These are phyloP conservation scores for Rhexocercosporidium sp. DNA, from an alignment of 2,329 filamentous ascomycete species.

Conservation along the genomic window DNA sequence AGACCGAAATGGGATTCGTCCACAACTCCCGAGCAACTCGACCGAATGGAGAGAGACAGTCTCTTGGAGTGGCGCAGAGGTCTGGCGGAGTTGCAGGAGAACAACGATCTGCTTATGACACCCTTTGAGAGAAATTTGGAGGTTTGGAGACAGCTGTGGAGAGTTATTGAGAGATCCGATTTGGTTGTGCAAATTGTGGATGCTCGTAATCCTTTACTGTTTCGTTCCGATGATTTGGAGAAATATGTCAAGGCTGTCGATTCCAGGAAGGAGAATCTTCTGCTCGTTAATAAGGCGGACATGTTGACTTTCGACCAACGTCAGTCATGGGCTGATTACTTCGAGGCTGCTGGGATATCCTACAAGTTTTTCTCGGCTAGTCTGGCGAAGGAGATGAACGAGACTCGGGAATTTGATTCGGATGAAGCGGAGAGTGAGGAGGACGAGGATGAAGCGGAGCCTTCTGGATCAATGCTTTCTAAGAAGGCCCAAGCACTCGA, in stretches of 20 bases:
- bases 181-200: slow-evolving; percentile 98
- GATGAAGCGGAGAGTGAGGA: slow-evolving; percentile 47
- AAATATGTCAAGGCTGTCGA: slow-evolving; percentile 94
- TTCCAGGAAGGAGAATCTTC: slow-evolving; percentile 82
- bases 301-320: slow-evolving; percentile 95
- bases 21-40: slow-evolving; percentile 84
- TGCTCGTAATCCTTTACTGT: slow-evolving; percentile 90
- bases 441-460: slow-evolving; percentile 20
- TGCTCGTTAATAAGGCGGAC: slow-evolving; percentile 98
- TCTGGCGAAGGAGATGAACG: slow-evolving; percentile 87
- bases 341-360: slow-evolving; percentile 78
- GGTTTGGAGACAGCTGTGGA: slow-evolving; percentile 97
- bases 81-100: slow-evolving; percentile 90
- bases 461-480: slow-evolving; percentile 30
- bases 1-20: slow-evolving; percentile 86
- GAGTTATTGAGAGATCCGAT: slow-evolving; percentile 96
- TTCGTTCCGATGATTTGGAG: slow-evolving; percentile 92
- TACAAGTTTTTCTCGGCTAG: slow-evolving; percentile 97
- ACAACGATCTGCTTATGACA: slow-evolving; percentile 93
- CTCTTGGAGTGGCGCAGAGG: slow-evolving; percentile 89
- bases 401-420: slow-evolving; percentile 64
- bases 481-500: slow-evolving; percentile 48
- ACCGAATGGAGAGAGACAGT: slow-evolving; percentile 76
- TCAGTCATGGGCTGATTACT: slow-evolving; percentile 83
- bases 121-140: slow-evolving; percentile 97